Conservation (phyloP, 176 grass and related monocot genomes). For the Carex parvula region DNA sequence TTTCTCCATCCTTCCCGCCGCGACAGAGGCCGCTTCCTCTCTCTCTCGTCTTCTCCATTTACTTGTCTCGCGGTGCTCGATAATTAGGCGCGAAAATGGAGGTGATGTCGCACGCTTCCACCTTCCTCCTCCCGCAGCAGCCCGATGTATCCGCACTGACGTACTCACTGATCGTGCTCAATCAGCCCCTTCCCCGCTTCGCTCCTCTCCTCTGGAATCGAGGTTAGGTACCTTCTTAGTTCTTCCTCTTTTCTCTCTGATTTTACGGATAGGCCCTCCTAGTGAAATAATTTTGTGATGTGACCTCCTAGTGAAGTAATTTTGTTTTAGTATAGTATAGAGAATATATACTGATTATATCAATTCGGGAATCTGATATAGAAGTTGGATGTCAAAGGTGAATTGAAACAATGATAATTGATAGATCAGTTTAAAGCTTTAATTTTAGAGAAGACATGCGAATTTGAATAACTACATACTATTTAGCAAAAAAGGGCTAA, state of each 20-base stretch:
- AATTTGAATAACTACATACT: background rate
- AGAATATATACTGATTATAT: too few relatives aligned
- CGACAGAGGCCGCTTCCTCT: background rate
- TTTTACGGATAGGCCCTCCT: background rate
- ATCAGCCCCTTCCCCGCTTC: conserved; percentile 85
- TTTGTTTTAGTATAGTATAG: background rate
- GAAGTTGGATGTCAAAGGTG: background rate
- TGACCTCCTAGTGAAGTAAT: background rate
- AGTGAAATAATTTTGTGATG: too few relatives aligned
- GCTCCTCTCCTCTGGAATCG: conserved; percentile 65
- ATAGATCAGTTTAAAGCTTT: background rate
- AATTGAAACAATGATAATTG: background rate
- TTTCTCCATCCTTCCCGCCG: too few relatives aligned
- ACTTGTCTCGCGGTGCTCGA: background rate
- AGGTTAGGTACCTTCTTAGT: conserved; percentile 49
- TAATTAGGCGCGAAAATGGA: background rate
- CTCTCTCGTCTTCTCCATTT: background rate
- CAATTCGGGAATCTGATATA: too few relatives aligned
- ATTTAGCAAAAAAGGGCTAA: background rate
- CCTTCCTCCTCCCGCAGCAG: conserved; percentile 47
- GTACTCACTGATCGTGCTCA: conserved; percentile 79
- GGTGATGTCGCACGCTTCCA: conserved; percentile 57
- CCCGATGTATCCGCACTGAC: background rate
- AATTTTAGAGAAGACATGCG: background rate
- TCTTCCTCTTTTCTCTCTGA: background rate